These are phyloP conservation scores for Termitomyces sp. DNA, from an alignment of 768 basidiomycete species.

Conservation along the genomic window DNA sequence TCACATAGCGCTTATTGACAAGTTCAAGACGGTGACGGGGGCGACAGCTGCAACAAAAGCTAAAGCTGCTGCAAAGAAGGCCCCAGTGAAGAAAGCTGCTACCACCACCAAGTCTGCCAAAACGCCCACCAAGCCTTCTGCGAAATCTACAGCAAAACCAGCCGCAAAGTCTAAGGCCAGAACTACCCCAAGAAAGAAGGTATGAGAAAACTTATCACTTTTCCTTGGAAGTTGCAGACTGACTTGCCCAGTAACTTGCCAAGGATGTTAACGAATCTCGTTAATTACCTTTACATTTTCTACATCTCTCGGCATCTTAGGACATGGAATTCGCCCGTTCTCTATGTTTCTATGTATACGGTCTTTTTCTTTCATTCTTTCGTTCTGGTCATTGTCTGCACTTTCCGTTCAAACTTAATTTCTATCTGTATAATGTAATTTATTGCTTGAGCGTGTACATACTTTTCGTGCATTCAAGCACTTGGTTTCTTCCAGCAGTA, in stretches of 20 bases:
- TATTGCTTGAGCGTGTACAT: slow-evolving; percentile 21
- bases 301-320: not conserved
- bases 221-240: not conserved
- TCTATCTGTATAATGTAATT: slow-evolving; percentile 32
- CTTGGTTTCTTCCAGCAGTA: not conserved
- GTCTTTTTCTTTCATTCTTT: not conserved
- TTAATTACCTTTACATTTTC: slow-evolving; percentile 4
- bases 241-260: not conserved
- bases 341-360: slow-evolving; percentile 6
- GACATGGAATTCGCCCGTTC: not conserved
- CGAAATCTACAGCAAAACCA: slow-evolving; percentile 19
- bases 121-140: slow-evolving; percentile 29
- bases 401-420: slow-evolving; percentile 11
- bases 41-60: slow-evolving; percentile 34
- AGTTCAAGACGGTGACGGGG: slow-evolving; percentile 32
- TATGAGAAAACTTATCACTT: slow-evolving; percentile 6
- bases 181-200: slow-evolving; percentile 29
- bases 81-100: slow-evolving; percentile 7
- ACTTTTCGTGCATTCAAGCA: not conserved
- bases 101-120: slow-evolving; percentile 31
- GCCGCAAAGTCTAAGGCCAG: slow-evolving; percentile 22
- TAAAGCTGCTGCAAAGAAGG: slow-evolving; percentile 28
- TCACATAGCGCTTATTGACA: not conserved
- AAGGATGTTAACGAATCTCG: not conserved
- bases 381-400: not conserved